These are phyloP conservation scores for Podospora didyma DNA, from an alignment of 495 filamentous ascomycete genomes.

Conservation along the genomic window DNA sequence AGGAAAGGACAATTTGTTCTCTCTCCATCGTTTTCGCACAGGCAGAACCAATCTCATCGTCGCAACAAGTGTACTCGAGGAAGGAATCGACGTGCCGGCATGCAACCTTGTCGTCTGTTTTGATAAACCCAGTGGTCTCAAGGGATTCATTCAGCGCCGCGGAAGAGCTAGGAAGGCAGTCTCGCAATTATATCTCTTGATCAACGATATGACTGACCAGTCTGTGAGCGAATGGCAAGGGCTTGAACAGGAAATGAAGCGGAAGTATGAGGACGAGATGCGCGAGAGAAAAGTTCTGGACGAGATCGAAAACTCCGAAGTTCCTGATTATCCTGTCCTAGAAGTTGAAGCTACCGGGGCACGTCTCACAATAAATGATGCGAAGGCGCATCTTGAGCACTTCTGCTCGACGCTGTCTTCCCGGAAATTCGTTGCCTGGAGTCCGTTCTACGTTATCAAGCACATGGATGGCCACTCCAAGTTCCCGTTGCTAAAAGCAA, in stretches of 20 bases:
- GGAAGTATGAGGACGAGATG: slow-evolving; percentile 66
- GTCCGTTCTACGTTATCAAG: slow-evolving; percentile 46
- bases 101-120: slow-evolving; percentile 90
- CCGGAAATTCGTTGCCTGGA: slow-evolving; percentile 47
- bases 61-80: slow-evolving; percentile 81
- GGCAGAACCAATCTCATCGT: slow-evolving; percentile 76
- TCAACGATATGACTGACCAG: slow-evolving; percentile 23
- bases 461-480: slow-evolving; percentile 12
- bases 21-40: slow-evolving; percentile 63
- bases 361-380: slow-evolving; percentile 66
- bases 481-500: slow-evolving; percentile 40
- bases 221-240: slow-evolving; percentile 51
- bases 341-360: slow-evolving; percentile 58
- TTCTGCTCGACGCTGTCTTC: slow-evolving; percentile 67
- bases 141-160: slow-evolving; percentile 84
- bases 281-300: slow-evolving; percentile 45
- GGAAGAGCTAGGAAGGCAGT: slow-evolving; percentile 71
- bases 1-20: slow-evolving; percentile 44
- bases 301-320: slow-evolving; percentile 50
- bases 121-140: slow-evolving; percentile 68
- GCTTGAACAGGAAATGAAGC: slow-evolving; percentile 71
- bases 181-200: slow-evolving; percentile 70
- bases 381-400: slow-evolving; percentile 71
- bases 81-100: slow-evolving; percentile 84
- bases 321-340: slow-evolving; percentile 44